Evolutionary conservation across 306 rosid species (phyloP), one percentile per base, ranked within the genome.

Genomic region (Argentina anserina): DNA sequence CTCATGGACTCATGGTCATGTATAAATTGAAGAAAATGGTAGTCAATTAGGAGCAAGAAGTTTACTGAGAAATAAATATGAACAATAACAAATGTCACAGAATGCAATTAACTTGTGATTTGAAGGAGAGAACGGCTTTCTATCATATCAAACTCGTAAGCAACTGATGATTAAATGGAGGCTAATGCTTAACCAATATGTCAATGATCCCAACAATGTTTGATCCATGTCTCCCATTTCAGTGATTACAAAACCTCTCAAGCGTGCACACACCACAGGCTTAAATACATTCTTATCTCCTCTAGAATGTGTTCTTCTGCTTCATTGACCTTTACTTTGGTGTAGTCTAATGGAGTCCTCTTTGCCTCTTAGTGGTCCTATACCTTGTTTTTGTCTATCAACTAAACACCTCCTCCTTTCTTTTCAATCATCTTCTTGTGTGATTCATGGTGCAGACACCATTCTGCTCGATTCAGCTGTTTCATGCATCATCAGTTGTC

Each of bases 311-410:
- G 72, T 45, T 26, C 29, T 63, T 65, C 67, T 37, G 2, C 49
- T 58, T 61, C 65, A 73, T 84, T 89, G 91, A 86, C 91, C 73
- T 83, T 78, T 81, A 28, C 56, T 76, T 81, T 85, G 91, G 81
- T 85, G 55, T 67, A 67, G 66, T 77, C 11, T 69, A 26, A 29
- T 62, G 26, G 21, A 47, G 58, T 8, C 60, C 8, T 21, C 56
- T 18, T 33, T 14, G 37, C 26, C 59, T 20, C 52, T 20, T 9
- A 40, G 76, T 74, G 80, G 76, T 84, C 81, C 76, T 80, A 50
- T 8, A 72, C 43, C 74, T 69, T 23, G 76, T 67, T 70, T 40
- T 46, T 76, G 25, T 69, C 76, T 50, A 29, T 37, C 7, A 47
- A 25, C n/a, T 39, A 65, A 4, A 31, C 45, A 58, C 46, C 18